phyloP scores from a whole-genome alignment of 768 basidiomycete genomes.

The Lanmaoa pseudosensibilis region DNA sequence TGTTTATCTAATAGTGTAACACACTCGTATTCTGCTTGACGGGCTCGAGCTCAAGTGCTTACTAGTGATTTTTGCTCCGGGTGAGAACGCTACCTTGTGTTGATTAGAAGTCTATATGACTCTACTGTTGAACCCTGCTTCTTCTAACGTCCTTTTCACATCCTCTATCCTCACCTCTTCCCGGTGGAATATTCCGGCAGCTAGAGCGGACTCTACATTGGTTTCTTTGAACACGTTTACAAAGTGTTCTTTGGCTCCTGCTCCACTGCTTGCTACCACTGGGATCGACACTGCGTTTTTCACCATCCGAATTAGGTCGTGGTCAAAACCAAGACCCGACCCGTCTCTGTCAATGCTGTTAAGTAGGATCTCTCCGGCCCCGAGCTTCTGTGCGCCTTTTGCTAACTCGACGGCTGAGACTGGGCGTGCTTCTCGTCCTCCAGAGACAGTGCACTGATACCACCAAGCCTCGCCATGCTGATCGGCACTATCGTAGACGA shows the following conservation, averaged over 20 bases:
- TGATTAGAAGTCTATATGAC: conserved; percentile 10
- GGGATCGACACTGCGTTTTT: conserved; percentile 80
- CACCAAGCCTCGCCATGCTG: conserved; percentile 86
- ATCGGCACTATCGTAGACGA: conserved; percentile 49
- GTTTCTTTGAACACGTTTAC: conserved; percentile 81
- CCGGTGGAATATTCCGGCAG: conserved; percentile 97
- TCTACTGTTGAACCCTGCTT: conserved; percentile 52
- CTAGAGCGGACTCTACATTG: conserved; percentile 85
- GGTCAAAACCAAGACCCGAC: conserved; percentile 88
- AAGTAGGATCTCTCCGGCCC: conserved; percentile 92
- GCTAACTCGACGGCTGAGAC: conserved; percentile 92
- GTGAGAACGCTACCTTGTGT: background rate
- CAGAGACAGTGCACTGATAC: conserved; percentile 98
- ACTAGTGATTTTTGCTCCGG: too few relatives aligned
- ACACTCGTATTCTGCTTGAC: conserved; percentile 14
- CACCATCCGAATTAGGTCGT: conserved; percentile 76
- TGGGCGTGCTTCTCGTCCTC: conserved; percentile 80
- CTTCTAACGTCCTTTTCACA: conserved; percentile 63
- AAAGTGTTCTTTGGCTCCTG: conserved; percentile 81
- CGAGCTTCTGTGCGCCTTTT: conserved; percentile 82
- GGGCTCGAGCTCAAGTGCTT: background rate
- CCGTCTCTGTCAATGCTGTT: conserved; percentile 98
- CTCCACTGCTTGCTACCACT: conserved; percentile 93
- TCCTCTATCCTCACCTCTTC: conserved; percentile 80
- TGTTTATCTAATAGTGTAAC: conserved; percentile 35